Evolutionary conservation across 2,329 filamentous ascomycete genomes (phyloP), one percentile per base, ranked within the genome.

Genomic region (Colletotrichum tropicicola): DNA sequence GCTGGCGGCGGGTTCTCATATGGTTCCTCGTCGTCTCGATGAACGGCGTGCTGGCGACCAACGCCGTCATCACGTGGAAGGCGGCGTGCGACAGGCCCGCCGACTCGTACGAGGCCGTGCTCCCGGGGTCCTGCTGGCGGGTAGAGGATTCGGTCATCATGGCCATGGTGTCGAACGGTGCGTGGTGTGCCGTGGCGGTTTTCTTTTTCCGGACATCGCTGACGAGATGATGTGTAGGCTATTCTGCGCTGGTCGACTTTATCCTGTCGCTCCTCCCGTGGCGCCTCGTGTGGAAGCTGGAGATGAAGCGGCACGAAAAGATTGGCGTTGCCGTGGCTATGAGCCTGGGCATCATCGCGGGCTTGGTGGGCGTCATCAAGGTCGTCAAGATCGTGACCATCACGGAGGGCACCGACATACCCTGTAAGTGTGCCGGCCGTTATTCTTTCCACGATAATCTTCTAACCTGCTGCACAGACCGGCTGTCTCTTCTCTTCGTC

Each of bases 291-390:
- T 69, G 70, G 70, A 68, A 68, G 3, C 58, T 74, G 3, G 68
- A 72, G 27, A 73, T 74, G 70, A 70, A 71, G 53, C 51, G 65
- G 1, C 68, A 70, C 41, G 72, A 74, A 41, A 74, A 72, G 61
- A 61, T 73, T 12, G 63, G 72, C 10, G 70, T 70, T n/a, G 69
- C 70, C 9, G 41, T 68, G 2, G 72, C 70, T 12, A 72, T 74
- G 64, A 72, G 70, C 51, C 60, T 73, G 59, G 71, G 73, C 25
- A 49, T 74, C 30, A 28, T 44, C 19, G 57, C 55, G 2, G 55
- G 55, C 9, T 13, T 59, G 25, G 55, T 59, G 5, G 55, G 55
- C 2, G 44, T 52, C 6, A 43, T 52, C 32, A 59, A 59, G 17
- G 55, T 59, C 8, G 35, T 52, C 21, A 49, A 56, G n/a, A 57